Evolutionary conservation across 306 rosid genomes (phyloP).

Genomic region (Pyrus pyrifolia): DNA sequence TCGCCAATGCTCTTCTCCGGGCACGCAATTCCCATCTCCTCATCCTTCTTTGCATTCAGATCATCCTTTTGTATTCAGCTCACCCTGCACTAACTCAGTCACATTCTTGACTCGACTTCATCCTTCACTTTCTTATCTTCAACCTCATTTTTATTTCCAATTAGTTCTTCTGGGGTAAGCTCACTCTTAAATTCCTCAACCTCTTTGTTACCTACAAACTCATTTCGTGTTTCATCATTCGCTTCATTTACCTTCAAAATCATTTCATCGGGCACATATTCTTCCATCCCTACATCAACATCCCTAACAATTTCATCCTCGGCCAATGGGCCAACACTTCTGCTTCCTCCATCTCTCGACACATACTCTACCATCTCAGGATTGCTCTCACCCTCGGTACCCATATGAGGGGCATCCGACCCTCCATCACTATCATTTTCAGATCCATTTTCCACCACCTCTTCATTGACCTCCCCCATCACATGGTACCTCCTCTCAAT

Average conservation of each 20-base stretch:
- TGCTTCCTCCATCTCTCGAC: conserved; percentile 27
- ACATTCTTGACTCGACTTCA: not conserved
- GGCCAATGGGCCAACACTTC: conserved; percentile 2
- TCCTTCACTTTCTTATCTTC: not conserved
- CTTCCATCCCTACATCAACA: conserved; percentile 32
- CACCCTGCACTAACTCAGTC: not conserved
- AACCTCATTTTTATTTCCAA: conserved; percentile 9
- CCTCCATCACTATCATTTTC: conserved; percentile 61
- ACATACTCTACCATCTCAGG: conserved; percentile 35
- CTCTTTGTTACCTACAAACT: not conserved
- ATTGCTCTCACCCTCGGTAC: conserved; percentile 38
- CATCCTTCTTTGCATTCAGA: conserved; percentile 6
- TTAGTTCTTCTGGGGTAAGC: conserved; percentile 6
- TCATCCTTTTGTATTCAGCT: not conserved
- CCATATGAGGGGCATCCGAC: conserved; percentile 52
- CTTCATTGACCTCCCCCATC: conserved; percentile 29
- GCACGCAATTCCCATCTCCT: conserved; percentile 25
- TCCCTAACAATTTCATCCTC: conserved; percentile 36
- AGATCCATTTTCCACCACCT: conserved; percentile 37
- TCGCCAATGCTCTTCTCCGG: conserved; percentile 40
- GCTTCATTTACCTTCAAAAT: not conserved
- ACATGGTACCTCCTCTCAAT: conserved; percentile 35
- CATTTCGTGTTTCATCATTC: not conserved
- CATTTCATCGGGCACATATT: conserved; percentile 23
- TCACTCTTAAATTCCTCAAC: conserved; percentile 19